Evolutionary conservation across 306 rosid genomes (phyloP).

Genomic region (Rosa persica): DNA sequence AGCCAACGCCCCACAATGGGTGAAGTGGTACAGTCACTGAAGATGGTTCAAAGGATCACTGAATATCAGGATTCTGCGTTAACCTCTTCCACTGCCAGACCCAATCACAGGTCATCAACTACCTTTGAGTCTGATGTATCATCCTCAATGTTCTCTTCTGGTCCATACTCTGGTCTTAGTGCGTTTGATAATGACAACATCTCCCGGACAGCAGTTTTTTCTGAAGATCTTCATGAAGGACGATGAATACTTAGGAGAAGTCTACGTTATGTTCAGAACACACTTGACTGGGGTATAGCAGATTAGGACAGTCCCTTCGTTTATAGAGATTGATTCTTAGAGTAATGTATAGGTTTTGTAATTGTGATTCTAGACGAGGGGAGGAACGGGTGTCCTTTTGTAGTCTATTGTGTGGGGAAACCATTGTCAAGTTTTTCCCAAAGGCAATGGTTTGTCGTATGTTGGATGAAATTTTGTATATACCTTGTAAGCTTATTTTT

Average conservation of each 20-base stretch:
- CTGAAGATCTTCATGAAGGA: conserved; percentile 99
- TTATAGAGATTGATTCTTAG: conserved; percentile 25
- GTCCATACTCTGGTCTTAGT: conserved; percentile 88
- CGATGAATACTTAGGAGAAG: conserved; percentile 44
- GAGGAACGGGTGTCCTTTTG: conserved; percentile 20
- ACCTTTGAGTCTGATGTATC: conserved; percentile 88
- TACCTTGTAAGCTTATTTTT: conserved; percentile 13
- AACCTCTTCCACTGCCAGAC: conserved; percentile 60
- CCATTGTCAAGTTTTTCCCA: conserved; percentile 28
- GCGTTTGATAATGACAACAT: conserved; percentile 73
- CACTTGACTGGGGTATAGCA: conserved; percentile 23
- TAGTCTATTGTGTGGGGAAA: conserved; percentile 29
- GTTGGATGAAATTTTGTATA: conserved; percentile 57
- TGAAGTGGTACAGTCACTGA: conserved; percentile 97
- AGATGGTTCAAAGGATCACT: conserved; percentile 90
- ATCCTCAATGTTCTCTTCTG: conserved; percentile 93
- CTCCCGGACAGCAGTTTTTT: conserved; percentile 79
- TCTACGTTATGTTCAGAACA: conserved; percentile 15
- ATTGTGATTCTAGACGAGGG: conserved; percentile 28
- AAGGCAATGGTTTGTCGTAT: conserved; percentile 32
- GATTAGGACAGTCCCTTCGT: conserved; percentile 19
- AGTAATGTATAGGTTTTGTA: conserved; percentile 27
- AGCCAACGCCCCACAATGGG: conserved; percentile 98
- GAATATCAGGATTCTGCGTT: conserved; percentile 60
- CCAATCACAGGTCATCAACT: conserved; percentile 76